These are phyloP conservation scores for Pisolithus sp. DNA, from an alignment of 768 basidiomycete species.

Conservation along the genomic window DNA sequence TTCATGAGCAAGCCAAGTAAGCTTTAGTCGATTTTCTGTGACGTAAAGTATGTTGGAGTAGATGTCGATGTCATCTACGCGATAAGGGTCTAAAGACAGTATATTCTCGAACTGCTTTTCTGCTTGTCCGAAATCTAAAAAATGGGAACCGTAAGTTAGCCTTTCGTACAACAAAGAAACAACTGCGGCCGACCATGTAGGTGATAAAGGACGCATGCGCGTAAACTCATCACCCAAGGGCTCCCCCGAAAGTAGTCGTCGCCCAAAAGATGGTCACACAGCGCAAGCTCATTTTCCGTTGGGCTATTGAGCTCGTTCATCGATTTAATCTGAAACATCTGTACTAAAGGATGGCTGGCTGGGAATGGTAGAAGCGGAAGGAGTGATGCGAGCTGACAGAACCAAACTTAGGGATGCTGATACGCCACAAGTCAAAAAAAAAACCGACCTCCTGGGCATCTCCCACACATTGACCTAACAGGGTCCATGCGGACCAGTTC, in stretches of 20 bases:
- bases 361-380: slow-evolving; percentile 43
- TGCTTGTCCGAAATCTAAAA: slow-evolving; percentile 79
- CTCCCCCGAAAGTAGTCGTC: slow-evolving; percentile 74
- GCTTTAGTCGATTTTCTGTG: slow-evolving; percentile 78
- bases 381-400: slow-evolving; percentile 36
- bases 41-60: slow-evolving; percentile 97
- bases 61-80: slow-evolving; percentile 92
- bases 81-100: slow-evolving; percentile 71
- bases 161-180: background rate
- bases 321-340: slow-evolving; percentile 82
- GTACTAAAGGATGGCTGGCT: slow-evolving; percentile 46
- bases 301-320: slow-evolving; percentile 87
- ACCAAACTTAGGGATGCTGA: slow-evolving; percentile 6
- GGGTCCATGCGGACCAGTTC: slow-evolving; percentile 93
- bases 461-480: slow-evolving; percentile 71
- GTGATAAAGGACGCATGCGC: slow-evolving; percentile 85
- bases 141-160: slow-evolving; percentile 4
- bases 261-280: slow-evolving; percentile 73
- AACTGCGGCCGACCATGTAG: slow-evolving; percentile 60
- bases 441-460: slow-evolving; percentile 77
- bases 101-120: slow-evolving; percentile 83
- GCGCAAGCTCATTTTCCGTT: slow-evolving; percentile 73
- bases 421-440: background rate
- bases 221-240: slow-evolving; percentile 79
- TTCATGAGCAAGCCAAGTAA: slow-evolving; percentile 88